Base-by-base conservation (phyloP, 2,329 filamentous ascomycete species). In the Aureobasidium subglaciale region DNA sequence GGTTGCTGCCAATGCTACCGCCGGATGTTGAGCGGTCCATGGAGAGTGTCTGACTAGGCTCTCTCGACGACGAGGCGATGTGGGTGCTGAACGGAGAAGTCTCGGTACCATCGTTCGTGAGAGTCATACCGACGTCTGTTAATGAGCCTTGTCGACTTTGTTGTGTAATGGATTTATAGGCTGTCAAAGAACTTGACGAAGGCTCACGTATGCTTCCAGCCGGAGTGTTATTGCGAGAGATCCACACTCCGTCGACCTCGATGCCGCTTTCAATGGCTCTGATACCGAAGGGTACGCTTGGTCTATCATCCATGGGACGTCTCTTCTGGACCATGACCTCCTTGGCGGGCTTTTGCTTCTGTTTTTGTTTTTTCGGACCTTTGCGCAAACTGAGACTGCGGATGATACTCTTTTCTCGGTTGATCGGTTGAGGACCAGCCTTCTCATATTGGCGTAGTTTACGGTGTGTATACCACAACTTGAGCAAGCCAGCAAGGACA, bases 241-340 rank as follows among this genome's bases (percentile, higher is more conserved):
- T 74, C 73, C 74, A 78, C 49, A 96, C 90, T 4, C 90, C 91
- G 60, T 95, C 88, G 7, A 95, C 82, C 66, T 92, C 82, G 40
- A 95, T 77, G 5, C 90, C 90, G 62, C 82, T 87, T 68, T 96
- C 86, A 43, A 96, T 82, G 6, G 91, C 91, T 62, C 87, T 84
- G 53, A 93, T 82, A 18, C 92, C 91, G 64, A 96, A 96, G 0
- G 90, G 90, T 32, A 95, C 82, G 9, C 88, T 85, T 49, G 81
- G 75, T 45, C 75, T 64, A 76, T 82, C 59, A 74, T 83, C 68
- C 67, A 57, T 45, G 13, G 56, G 56, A 56, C 50, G 65, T 63
- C 60, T 68, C 27, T 55, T 30, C 30, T 67, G 64, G 58, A 65
- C 67, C 61, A 66, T 64, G 56, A 63, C 60, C 25, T 65, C 59